Evolutionary conservation across 441 rosid genomes (phyloP).

Genomic region (Adansonia rubrostipa): DNA sequence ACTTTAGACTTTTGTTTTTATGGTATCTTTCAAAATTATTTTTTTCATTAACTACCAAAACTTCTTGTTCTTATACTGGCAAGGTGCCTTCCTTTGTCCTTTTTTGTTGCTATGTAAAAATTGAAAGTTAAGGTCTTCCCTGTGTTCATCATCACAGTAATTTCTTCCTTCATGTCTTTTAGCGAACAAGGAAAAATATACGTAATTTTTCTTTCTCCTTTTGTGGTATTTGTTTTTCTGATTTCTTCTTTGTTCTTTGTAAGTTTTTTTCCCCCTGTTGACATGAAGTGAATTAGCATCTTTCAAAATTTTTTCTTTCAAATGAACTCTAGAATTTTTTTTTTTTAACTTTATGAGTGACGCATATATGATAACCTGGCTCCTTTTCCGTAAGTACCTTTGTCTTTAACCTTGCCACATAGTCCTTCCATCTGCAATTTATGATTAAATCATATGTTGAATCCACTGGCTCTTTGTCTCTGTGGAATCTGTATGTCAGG

Average conservation of each 20-base stretch:
- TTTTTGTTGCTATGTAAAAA: slow-evolving; percentile 7
- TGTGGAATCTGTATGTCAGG: neutral
- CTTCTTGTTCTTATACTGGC: neutral
- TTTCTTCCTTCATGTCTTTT: slow-evolving; percentile 13
- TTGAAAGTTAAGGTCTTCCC: slow-evolving; percentile 11
- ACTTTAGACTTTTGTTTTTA: slow-evolving; percentile 4
- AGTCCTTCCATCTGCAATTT: slow-evolving; percentile 9
- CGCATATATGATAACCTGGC: neutral
- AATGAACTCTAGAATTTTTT: neutral
- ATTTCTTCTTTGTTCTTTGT: neutral
- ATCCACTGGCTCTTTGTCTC: neutral
- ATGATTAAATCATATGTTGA: slow-evolving; percentile 16
- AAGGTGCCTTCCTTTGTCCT: slow-evolving; percentile 15
- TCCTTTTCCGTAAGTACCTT: slow-evolving; percentile 10
- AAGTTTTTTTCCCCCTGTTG: neutral
- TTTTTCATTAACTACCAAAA: neutral
- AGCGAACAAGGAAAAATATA: neutral
- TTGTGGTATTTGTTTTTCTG: neutral
- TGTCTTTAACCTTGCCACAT: neutral
- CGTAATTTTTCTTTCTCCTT: neutral
- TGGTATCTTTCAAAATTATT: neutral
- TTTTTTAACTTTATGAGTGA: neutral
- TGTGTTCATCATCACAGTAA: neutral
- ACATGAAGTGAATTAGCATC: neutral
- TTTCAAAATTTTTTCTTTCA: neutral